phyloP scores from a whole-genome alignment of 1,139 yeast species.

The Taphrina flavorubra region DNA sequence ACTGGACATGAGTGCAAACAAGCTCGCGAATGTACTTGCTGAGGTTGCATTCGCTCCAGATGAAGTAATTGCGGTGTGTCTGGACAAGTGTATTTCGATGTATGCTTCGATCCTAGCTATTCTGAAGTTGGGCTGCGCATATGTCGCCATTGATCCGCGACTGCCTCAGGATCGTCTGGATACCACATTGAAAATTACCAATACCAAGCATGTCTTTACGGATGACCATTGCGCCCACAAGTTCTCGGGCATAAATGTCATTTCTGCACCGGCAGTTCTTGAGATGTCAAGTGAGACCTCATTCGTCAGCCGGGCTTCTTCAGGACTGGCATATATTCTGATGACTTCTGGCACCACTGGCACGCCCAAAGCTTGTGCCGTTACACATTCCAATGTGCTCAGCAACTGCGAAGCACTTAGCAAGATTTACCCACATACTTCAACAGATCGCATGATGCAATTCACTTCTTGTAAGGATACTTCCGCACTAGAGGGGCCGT shows the following conservation, averaged over 20 bases:
- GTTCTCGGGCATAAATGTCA: neutral
- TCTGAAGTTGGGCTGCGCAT: slow-evolving; percentile 46
- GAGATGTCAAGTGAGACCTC: neutral
- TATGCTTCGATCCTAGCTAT: slow-evolving; percentile 45
- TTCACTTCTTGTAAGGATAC: slow-evolving; percentile 45
- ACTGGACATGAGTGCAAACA: slow-evolving; percentile 18
- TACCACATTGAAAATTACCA: slow-evolving; percentile 19
- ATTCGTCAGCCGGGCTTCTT: slow-evolving; percentile 53
- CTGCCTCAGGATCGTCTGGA: slow-evolving; percentile 43
- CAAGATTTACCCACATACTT: slow-evolving; percentile 41
- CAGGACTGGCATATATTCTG: slow-evolving; percentile 86
- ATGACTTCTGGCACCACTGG: slow-evolving; percentile 99
- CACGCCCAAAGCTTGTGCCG: slow-evolving; percentile 92
- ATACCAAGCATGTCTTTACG: slow-evolving; percentile 19
- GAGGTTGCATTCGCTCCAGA: slow-evolving; percentile 29
- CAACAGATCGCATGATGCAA: slow-evolving; percentile 45
- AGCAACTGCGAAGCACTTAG: slow-evolving; percentile 45
- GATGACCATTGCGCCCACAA: neutral
- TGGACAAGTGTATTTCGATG: slow-evolving; percentile 44
- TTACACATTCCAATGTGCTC: slow-evolving; percentile 74
- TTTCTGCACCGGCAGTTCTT: neutral
- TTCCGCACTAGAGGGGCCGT: too few relatives aligned
- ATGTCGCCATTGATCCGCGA: slow-evolving; percentile 45
- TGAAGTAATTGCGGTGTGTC: slow-evolving; percentile 42
- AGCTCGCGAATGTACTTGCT: slow-evolving; percentile 28